These are phyloP conservation scores for Phaeolepiota aurea DNA, from an alignment of 768 basidiomycete species.

Conservation along the genomic window DNA sequence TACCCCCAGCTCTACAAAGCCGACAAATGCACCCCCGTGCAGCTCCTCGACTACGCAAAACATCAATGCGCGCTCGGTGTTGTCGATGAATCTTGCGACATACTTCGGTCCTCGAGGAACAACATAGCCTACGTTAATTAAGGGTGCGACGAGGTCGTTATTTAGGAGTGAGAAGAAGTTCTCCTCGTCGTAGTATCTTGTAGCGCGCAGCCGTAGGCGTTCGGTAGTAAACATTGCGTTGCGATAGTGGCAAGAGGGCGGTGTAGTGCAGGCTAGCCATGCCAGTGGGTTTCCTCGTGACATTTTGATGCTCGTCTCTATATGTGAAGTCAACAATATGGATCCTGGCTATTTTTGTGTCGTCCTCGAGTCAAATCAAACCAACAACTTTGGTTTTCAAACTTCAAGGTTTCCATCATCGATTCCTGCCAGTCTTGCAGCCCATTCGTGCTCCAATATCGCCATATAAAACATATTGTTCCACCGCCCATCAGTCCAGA, in stretches of 20 bases:
- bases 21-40: constrained; percentile 6
- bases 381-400: no score
- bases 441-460: constrained; percentile 31
- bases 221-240: constrained; percentile 11
- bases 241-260: no score
- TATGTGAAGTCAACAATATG: no score
- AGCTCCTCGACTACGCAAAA: constrained; percentile 10
- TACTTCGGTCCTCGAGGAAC: constrained; percentile 9
- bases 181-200: constrained; percentile 6
- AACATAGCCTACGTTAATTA: constrained; percentile 9
- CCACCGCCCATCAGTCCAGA: constrained; percentile 27
- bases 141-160: constrained; percentile 8
- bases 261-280: no score
- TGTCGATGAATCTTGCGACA: constrained; percentile 7
- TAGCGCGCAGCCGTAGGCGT: constrained; percentile 10
- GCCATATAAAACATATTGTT: constrained; percentile 29
- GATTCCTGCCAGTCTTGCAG: no score
- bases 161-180: constrained; percentile 10
- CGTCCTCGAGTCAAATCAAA: no score
- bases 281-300: background rate
- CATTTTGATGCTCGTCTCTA: background rate
- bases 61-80: constrained; percentile 6
- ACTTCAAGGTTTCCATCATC: no score
- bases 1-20: constrained; percentile 6
- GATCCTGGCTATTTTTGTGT: no score